Conservation (phyloP, 495 filamentous ascomycete species). For the Penicillium canariense region DNA sequence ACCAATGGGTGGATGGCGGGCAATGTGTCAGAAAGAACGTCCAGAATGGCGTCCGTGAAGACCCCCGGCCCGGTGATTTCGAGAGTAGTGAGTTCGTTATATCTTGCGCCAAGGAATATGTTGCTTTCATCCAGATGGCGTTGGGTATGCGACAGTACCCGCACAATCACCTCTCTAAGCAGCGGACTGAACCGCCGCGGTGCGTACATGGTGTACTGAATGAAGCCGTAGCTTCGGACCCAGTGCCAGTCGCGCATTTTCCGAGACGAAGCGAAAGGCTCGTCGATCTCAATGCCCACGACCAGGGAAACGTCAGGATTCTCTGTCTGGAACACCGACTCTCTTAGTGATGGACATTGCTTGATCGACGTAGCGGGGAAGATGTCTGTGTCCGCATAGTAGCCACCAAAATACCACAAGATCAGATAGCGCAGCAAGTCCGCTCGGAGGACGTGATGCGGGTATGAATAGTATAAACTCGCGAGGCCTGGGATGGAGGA, state of each 20-base stretch:
- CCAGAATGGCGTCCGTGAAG: conserved; percentile 42
- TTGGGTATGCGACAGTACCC: conserved; percentile 36
- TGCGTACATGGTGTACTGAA: conserved; percentile 44
- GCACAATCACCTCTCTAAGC: conserved; percentile 35
- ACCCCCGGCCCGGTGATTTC: conserved; percentile 41
- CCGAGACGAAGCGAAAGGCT: conserved; percentile 35
- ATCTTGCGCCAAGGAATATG: conserved; percentile 17
- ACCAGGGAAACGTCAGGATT: conserved; percentile 35
- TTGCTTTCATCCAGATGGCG: conserved; percentile 21
- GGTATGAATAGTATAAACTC: conserved; percentile 32
- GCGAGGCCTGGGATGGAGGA: conserved; percentile 32
- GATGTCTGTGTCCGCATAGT: conserved; percentile 51
- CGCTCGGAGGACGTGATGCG: conserved; percentile 38
- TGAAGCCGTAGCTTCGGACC: conserved; percentile 37
- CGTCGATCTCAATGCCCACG: conserved; percentile 42
- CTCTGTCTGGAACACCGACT: conserved; percentile 18
- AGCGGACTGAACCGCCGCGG: conserved; percentile 42
- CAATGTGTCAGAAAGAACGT: conserved; percentile 34
- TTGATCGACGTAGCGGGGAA: conserved; percentile 32
- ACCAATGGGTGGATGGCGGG: conserved; percentile 31
- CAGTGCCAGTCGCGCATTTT: conserved; percentile 42
- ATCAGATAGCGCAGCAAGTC: conserved; percentile 52
- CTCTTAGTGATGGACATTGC: conserved; percentile 27
- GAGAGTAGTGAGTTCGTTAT: conserved; percentile 31
- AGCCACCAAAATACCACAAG: conserved; percentile 49